Evolutionary conservation across 768 basidiomycete genomes (phyloP), one percentile per base, ranked within the genome.

Genomic region (Lactarius hengduanensis): DNA sequence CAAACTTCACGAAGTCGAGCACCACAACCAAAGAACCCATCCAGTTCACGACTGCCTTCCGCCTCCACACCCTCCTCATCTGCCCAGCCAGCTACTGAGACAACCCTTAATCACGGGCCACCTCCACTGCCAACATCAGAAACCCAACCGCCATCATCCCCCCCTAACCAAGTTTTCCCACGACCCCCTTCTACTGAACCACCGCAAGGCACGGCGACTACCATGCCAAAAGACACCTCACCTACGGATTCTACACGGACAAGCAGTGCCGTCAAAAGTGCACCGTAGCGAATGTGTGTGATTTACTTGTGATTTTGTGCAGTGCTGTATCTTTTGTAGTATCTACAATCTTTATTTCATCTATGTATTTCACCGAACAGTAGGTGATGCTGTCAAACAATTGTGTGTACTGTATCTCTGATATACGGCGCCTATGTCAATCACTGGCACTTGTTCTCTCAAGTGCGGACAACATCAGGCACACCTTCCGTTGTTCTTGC

Each of bases 291-390:
- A 43, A 45, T 6, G 10, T 59, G 57, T 57, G 57, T 57, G 34
- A 18, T 57, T 58, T 53, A 11, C 9, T 16, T 45, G 41, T 47
- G 53, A 30, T 60, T 20, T 54, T 47, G 16, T 63, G n/a, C 40
- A 63, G 43, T 60, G 66, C 66, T 67, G 66, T 67, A 67, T 67
- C 62, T 62, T n/a, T 63, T 67, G 62, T 67, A 67, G 26, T 57
- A 63, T 67, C 62, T 67, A 67, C 62, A 59, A 5, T 63, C 41
- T 63, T 67, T 63, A 63, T 67, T 45, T 59, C 41, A 34, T 54
- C 22, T 28, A 38, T 63, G 53, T 67, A 67, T 56, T 59, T 30
- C 32, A 41, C 50, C 7, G 13, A 56, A 18, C 30, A 18, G 26
- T 34, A 41, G 40, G 40, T 41, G 40, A 15, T 28, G 41, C 50